Evolutionary conservation across 2,329 filamentous ascomycete species (phyloP), one percentile per base, ranked within the genome.

Genomic region (Fusarium temperatum): DNA sequence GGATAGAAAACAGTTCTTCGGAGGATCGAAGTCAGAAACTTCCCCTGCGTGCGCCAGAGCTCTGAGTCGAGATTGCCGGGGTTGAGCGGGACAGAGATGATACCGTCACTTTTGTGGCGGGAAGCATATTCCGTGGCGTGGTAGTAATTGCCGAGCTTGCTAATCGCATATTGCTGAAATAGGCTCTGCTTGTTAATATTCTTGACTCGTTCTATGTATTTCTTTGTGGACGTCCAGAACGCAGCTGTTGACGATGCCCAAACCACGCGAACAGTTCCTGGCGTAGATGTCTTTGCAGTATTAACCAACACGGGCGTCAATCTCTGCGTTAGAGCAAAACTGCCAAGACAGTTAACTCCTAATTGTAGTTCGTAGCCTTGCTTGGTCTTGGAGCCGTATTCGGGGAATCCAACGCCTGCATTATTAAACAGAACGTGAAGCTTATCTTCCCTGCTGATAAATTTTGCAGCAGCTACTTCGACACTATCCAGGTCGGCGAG

Each of bases 401-500:
- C 83, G 0, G 83, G 79, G 14, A 77, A 78, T 71, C 83, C 83
- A 41, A 86, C 78, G 13, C 81, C 85, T 4, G 85, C 85, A 73
- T 86, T 86, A 69, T 86, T 83, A 70, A 84, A 71, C 8, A 85
- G 73, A 2, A 83, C 74, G 51, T 85, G 81, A 5, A 86, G 76
- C 20, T 76, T 72, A 13, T 54, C 53, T 39, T 80, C 76, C 22
- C 57, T 68, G 17, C 56, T 35, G 6, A 78, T 39, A 4, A 82
- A 80, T 2, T 65, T 63, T 8, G 74, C 41, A 0, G 79, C 79
- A 0, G 82, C 73, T 5, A 63, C 38, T 35, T 79, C 77, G 38
- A 83, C 72, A 12, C 75, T 80, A 3, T 74, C 38, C 1, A 84
- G 78, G 60, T 84, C 81, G 15, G 77, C 74, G 11, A 84, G 79